Evolutionary conservation across 768 basidiomycete genomes (phyloP).

Genomic region (Sarcodon aspratus): DNA sequence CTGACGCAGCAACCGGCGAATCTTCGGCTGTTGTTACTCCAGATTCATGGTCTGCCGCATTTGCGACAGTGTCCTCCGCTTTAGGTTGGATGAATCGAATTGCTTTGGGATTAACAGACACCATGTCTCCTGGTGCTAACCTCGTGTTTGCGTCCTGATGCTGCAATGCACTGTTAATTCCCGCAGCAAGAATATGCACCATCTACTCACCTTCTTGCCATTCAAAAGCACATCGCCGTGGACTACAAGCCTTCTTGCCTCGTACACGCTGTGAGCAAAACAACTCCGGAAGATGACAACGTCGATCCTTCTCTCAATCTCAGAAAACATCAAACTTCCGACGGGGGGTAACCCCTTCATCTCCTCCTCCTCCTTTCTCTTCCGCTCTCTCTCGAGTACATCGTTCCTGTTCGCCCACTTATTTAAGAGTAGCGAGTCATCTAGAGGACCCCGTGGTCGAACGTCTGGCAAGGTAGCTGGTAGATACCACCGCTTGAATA

Average conservation of each 20-base stretch:
- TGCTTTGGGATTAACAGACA: constrained; percentile 74
- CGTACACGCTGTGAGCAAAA: constrained; percentile 81
- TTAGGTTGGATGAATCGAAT: constrained; percentile 57
- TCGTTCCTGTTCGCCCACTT: constrained; percentile 40
- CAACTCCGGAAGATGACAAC: constrained; percentile 85
- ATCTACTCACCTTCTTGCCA: constrained; percentile 64
- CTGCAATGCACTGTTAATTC: constrained; percentile 25
- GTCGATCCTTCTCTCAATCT: constrained; percentile 92
- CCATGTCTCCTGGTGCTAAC: constrained; percentile 89
- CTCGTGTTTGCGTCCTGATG: constrained; percentile 78
- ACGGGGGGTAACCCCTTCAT: constrained; percentile 76
- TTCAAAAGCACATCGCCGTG: constrained; percentile 85
- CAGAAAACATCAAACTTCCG: constrained; percentile 88
- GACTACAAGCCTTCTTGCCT: constrained; percentile 77
- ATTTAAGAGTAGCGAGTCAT: constrained; percentile 34
- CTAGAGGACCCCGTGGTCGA: constrained; percentile 41
- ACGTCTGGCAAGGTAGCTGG: constrained; percentile 81
- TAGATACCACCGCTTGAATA: constrained; percentile 93
- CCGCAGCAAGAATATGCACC: neutral
- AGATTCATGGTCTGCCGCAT: neutral
- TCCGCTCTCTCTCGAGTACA: constrained; percentile 34
- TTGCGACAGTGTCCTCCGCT: constrained; percentile 6
- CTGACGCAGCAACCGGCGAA: constrained; percentile 9
- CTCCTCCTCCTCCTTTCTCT: constrained; percentile 34
- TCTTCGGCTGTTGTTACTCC: constrained; percentile 2